phyloP scores from a whole-genome alignment of 371 early-diverging fungal genomes.

The Haplosporangium sp. region DNA sequence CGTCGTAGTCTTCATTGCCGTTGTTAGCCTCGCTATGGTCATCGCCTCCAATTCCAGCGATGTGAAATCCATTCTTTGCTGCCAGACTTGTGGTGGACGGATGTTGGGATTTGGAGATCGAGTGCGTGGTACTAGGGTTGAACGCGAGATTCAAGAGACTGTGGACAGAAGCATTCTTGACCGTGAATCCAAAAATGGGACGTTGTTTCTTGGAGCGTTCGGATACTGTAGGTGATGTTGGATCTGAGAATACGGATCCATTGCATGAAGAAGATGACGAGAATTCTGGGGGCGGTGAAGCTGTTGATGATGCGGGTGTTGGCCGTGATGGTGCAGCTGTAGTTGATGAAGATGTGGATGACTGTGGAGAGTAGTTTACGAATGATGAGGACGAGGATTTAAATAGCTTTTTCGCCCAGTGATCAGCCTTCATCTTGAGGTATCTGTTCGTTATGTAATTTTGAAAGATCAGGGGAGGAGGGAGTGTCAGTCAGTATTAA shows the following conservation, averaged over 20 bases:
- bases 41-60: neutral
- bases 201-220: neutral
- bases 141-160: constrained; percentile 3
- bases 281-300: neutral
- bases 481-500: too few relatives aligned
- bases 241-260: neutral
- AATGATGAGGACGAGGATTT: neutral
- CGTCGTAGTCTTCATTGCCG: neutral
- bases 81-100: neutral
- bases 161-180: constrained; percentile 5
- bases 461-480: too few relatives aligned
- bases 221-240: neutral
- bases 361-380: too few relatives aligned
- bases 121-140: neutral
- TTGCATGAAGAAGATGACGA: neutral
- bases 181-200: constrained; percentile 1
- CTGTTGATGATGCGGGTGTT: neutral
- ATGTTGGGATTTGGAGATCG: neutral
- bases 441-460: too few relatives aligned
- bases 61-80: neutral
- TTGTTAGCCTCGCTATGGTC: too few relatives aligned
- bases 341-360: neutral
- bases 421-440: neutral
- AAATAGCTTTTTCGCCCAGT: neutral
- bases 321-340: neutral